Evolutionary conservation across 1,284 basidiomycete genomes (phyloP), one percentile per base, ranked within the genome.

Genomic region (Cerioporus squamosus): DNA sequence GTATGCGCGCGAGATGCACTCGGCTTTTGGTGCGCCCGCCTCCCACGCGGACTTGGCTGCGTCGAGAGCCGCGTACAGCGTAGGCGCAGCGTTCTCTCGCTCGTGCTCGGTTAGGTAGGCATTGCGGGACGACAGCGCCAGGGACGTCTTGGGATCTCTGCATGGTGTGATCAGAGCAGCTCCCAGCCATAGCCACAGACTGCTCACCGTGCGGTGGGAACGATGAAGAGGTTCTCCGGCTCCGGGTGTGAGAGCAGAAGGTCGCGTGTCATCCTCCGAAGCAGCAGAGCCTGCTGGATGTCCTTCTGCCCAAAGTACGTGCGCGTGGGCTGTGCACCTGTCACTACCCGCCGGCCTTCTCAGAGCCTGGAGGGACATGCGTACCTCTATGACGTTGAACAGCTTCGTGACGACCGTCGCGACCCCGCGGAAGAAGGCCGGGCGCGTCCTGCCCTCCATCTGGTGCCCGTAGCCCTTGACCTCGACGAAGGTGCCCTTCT

Each of bases 281-380:
- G 81, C 20, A 99, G 76, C 8, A 98, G 76, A 0, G 92, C 94
- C 72, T 99, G 97, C 72, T 99, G 97, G 55, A 99, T 98, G 71
- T 99, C 97, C 74, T 99, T 99, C 75, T 98, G 97, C 0, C 97
- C 97, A 69, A 99, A 98, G 74, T 98, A 99, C 22, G 93, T 88
- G 57, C 87, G 85, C 52, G 93, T 93, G 2, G 97, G 97, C 92
- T 95, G 68, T 17, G 10, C 47, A 33, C 15, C 29, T 20, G 17
- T 51, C 39, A 51, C 23, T 24, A 4, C 49, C n/a, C 18, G 15
- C 24, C 5, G 14, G 5, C 29, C 15, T 26, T 48, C 46, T 18
- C 6, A 5, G 4, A 22, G 9, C 45, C 8, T 10, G 42, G 20
- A 47, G 8, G 20, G n/a, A 24, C 10, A 2, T 4, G 12, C 63